Evolutionary conservation across 164 flowering plant genomes (phyloP).

Genomic region (Dillenia suffruticosa): DNA sequence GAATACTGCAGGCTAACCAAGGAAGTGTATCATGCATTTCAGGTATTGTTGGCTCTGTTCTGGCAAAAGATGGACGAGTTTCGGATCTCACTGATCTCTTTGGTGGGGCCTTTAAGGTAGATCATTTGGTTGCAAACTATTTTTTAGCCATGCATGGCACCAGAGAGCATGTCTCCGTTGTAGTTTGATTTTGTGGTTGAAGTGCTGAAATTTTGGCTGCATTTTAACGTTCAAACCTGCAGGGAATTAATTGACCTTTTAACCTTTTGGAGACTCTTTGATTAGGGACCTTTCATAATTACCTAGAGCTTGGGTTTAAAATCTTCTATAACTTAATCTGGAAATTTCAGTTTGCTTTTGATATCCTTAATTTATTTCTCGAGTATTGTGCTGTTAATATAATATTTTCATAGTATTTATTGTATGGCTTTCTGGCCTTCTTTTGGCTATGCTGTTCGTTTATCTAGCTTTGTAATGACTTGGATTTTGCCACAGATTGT

Average conservation of each 20-base stretch:
- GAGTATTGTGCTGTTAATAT: too few relatives aligned
- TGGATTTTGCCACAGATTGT: constrained; percentile 40
- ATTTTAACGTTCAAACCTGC: too few relatives aligned
- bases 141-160: background rate
- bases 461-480: constrained; percentile 1
- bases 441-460: background rate
- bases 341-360: too few relatives aligned
- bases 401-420: too few relatives aligned
- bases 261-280: too few relatives aligned
- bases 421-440: too few relatives aligned
- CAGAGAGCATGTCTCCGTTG: background rate
- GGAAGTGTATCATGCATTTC: constrained; percentile 11
- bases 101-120: constrained; percentile 77
- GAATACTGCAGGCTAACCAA: background rate
- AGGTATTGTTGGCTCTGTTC: constrained; percentile 76
- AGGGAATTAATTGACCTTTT: too few relatives aligned
- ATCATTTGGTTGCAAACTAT: background rate
- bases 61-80: constrained; percentile 62
- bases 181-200: background rate
- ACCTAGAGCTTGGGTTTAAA: too few relatives aligned
- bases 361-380: too few relatives aligned
- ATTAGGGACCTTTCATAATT: too few relatives aligned
- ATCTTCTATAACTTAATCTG: too few relatives aligned
- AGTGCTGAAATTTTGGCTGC: too few relatives aligned
- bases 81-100: constrained; percentile 51